Evolutionary conservation across 805 yeast species (phyloP), one percentile per base, ranked within the genome.

Genomic region (Pichia scutulata): DNA sequence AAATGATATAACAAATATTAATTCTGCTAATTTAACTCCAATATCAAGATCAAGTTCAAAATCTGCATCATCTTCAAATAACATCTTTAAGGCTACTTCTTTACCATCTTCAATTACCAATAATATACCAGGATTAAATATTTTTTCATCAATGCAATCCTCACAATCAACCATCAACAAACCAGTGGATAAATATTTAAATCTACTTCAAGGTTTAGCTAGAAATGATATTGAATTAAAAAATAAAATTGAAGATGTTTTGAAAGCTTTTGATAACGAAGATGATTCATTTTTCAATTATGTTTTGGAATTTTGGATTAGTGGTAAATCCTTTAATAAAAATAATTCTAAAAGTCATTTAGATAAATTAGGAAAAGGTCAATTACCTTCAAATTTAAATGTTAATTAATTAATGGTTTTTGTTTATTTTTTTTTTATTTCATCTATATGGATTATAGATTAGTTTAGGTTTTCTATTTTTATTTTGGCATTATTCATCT

Each of bases 251-350:
- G 64, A 61, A 43, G 43, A 45, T 16, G 60, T 66, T 14, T 46
- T 66, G 25, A 54, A 56, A 28, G 61, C 66, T 2, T 66, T 66
- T 49, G 64, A 64, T 41, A 56, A 64, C 16, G 68, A 63, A 41
- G 70, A 66, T 52, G 69, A 64, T 52, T 58, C 53, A 49, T 66
- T 66, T 41, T 64, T 65, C 46, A 57, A 62, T 43, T 66, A 65
- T 42, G 70, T 66, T 3, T 55, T 66, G 14, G 66, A 63, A 49
- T 60, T 64, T 46, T 66, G 70, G 70, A 55, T 62, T 8, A 60
- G 60, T 49, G 65, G 65, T 9, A 65, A 63, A 52, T 61, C 61
- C 24, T 63, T 57, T 50, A 65, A 59, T 52, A 62, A 64, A 43
- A 53, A 52, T 52, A 60, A 60, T 30, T 57, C 60, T 9, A 50